A percentile compares a stretch with the other conserved stretches of the same genome.
These are phyloP conservation scores for Ceratocystis colombiana DNA, from an alignment of 2,329 filamentous ascomycete species.

Conservation along the genomic window DNA sequence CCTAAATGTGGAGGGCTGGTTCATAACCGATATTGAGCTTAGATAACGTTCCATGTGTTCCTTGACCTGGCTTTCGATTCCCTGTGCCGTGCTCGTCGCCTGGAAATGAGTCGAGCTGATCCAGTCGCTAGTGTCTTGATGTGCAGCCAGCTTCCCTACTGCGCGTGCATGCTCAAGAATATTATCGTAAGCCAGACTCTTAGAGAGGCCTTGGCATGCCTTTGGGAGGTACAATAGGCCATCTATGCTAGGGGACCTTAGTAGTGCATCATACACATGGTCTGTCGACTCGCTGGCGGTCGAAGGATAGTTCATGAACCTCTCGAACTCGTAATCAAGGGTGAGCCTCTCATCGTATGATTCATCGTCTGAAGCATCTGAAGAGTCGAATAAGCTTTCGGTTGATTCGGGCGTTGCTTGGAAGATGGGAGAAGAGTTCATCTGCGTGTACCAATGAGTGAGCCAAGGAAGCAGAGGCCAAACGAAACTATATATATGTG, in stretches of 20 bases:
- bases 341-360: neutral
- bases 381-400: neutral
- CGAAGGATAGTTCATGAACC: neutral
- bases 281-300: neutral
- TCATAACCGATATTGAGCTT: neutral
- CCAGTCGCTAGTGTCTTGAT: neutral
- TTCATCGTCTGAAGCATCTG: neutral
- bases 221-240: neutral
- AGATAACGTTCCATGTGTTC: conserved; percentile 1
- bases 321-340: conserved; percentile 6
- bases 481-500: neutral
- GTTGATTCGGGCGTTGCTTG: neutral
- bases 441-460: neutral
- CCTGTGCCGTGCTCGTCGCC: no score
- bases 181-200: neutral
- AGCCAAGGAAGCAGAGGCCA: neutral
- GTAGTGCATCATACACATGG: neutral
- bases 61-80: conserved; percentile 1
- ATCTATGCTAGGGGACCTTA: neutral
- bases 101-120: neutral
- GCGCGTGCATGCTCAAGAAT: neutral
- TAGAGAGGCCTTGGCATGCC: neutral
- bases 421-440: neutral
- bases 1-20: neutral
- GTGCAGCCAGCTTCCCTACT: neutral